Percentiles rank a stretch among this genome's conserved stretches.
phyloP scores from a whole-genome alignment of 257 asterid genomes.

The Nemophila menziesii region DNA sequence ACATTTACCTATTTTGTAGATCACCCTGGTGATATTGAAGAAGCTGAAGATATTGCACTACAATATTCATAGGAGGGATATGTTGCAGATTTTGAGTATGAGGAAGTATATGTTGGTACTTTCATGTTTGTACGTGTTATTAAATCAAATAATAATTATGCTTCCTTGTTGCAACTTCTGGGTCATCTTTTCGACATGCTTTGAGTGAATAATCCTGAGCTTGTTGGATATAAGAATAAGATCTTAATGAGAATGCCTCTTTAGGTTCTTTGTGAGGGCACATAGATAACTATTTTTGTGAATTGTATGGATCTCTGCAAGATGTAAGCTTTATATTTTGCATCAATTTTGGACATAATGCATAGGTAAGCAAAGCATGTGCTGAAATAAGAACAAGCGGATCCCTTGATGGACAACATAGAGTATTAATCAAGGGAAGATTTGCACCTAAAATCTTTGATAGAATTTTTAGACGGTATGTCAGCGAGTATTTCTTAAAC shows the following conservation, averaged over 20 bases:
- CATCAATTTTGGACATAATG: too few relatives aligned
- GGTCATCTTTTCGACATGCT: constrained; percentile 84
- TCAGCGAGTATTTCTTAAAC: constrained; percentile 44
- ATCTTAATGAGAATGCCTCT: constrained; percentile 98
- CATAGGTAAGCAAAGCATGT: constrained; percentile 96
- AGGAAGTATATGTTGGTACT: constrained; percentile 57
- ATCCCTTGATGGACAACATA: constrained; percentile 91
- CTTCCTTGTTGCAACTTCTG: constrained; percentile 46
- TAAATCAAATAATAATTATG: too few relatives aligned
- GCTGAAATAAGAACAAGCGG: constrained; percentile 99
- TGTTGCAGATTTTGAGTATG: constrained; percentile 75
- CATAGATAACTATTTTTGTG: constrained; percentile 89
- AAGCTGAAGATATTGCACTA: constrained; percentile 62
- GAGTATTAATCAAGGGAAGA: constrained; percentile 84
- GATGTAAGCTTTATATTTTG: constrained; percentile 71
- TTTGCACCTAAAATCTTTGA: constrained; percentile 96
- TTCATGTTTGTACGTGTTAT: too few relatives aligned
- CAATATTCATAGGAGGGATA: constrained; percentile 88
- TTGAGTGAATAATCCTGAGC: constrained; percentile 94
- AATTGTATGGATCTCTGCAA: constrained; percentile 98
- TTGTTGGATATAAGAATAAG: constrained; percentile 92
- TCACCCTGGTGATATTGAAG: constrained; percentile 57
- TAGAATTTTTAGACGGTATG: constrained; percentile 78
- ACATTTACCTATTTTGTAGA: constrained; percentile 25
- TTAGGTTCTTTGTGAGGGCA: constrained; percentile 98